Evolutionary conservation across 202 grass and related monocot species (phyloP).

Genomic region (Digitaria exilis): DNA sequence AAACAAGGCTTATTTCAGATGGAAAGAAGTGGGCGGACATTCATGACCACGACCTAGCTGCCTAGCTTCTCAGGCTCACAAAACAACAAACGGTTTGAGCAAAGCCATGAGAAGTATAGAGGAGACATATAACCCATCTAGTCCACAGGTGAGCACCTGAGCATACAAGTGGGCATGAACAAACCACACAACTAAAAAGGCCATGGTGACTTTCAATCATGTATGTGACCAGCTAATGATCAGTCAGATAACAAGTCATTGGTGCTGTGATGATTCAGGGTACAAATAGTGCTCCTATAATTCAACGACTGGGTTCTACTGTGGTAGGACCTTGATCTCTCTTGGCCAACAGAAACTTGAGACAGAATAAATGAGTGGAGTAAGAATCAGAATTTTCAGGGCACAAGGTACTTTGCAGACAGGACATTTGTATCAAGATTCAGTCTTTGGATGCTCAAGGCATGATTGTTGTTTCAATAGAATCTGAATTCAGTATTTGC

Average conservation of each 20-base stretch:
- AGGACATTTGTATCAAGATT: conserved; percentile 14
- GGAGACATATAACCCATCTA: background rate
- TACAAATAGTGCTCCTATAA: conserved; percentile 1
- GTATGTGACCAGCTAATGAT: background rate
- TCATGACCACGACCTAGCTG: background rate
- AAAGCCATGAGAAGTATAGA: background rate
- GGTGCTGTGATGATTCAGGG: background rate
- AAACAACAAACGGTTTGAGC: background rate
- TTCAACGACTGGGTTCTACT: background rate
- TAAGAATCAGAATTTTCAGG: conserved; percentile 43
- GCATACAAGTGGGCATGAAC: background rate
- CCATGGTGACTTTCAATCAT: background rate
- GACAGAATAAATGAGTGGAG: conserved; percentile 44
- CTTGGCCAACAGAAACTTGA: conserved; percentile 22
- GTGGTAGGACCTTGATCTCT: background rate
- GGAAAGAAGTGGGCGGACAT: background rate
- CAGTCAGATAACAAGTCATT: background rate
- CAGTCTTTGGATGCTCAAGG: conserved; percentile 21
- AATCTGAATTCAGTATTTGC: conserved; percentile 1
- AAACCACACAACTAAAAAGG: background rate
- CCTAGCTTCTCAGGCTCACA: background rate
- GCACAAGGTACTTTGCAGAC: conserved; percentile 22
- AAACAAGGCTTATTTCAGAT: background rate
- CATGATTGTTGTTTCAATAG: conserved; percentile 1
- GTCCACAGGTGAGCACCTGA: background rate